Conservation (phyloP, 2,329 filamentous ascomycete genomes). For the Aspergillus hortae region DNA sequence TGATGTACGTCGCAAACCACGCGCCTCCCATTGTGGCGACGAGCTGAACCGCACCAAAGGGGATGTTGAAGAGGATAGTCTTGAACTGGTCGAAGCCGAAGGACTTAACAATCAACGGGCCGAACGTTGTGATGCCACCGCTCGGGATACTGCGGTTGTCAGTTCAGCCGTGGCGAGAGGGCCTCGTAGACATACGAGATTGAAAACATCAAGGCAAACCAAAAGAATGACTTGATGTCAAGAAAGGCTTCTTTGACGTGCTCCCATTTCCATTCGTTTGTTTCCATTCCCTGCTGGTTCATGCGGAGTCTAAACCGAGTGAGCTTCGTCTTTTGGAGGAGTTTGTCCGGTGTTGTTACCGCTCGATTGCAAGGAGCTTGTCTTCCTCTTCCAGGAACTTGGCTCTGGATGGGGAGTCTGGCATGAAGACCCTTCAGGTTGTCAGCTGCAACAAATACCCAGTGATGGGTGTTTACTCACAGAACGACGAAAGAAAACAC, state of each 20-base stretch:
- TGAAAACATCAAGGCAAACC: slow-evolving; percentile 52
- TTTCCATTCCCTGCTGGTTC: slow-evolving; percentile 47
- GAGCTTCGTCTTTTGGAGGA: not conserved
- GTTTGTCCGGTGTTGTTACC: slow-evolving; percentile 23
- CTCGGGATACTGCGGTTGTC: slow-evolving; percentile 46
- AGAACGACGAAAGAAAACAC: slow-evolving; percentile 51
- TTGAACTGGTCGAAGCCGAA: slow-evolving; percentile 57
- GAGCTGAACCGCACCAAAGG: slow-evolving; percentile 59
- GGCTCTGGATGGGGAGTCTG: slow-evolving; percentile 60
- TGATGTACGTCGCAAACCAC: slow-evolving; percentile 52
- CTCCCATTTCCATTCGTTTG: slow-evolving; percentile 49
- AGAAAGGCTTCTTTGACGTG: slow-evolving; percentile 53
- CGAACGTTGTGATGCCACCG: slow-evolving; percentile 58
- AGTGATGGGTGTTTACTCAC: slow-evolving; percentile 12
- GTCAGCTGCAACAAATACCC: not conserved
- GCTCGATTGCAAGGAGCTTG: slow-evolving; percentile 57
- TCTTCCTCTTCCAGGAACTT: slow-evolving; percentile 56
- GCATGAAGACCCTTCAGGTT: slow-evolving; percentile 48
- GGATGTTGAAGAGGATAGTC: slow-evolving; percentile 60
- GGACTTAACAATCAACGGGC: slow-evolving; percentile 55
- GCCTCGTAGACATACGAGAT: slow-evolving; percentile 44
- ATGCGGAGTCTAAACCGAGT: slow-evolving; percentile 39
- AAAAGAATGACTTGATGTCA: slow-evolving; percentile 60
- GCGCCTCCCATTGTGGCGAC: slow-evolving; percentile 58
- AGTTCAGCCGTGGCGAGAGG: not conserved